Base-by-base conservation (phyloP, 768 basidiomycete species). In the Xerocomus spinulosus region DNA sequence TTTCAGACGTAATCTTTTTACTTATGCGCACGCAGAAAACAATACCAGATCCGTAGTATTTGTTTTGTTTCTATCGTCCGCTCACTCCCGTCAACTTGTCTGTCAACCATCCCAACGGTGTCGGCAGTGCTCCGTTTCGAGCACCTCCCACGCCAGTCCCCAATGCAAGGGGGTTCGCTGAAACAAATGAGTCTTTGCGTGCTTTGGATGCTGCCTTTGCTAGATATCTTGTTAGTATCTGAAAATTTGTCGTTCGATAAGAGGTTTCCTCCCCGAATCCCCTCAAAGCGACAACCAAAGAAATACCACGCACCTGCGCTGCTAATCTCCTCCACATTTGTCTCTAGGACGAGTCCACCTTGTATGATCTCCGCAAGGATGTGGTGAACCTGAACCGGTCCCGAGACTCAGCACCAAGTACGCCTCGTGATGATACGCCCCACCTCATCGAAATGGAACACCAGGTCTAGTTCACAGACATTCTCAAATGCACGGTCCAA, bases 401-500 rank as follows among this genome's bases (percentile, higher is more conserved):
- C 34, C n/a, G 37, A 47, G 33, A 59, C 23, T 38, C 42, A 49
- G 30, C 37, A 9, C 9, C 23, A 39, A 41, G 10, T 15, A 21
- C 17, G 35, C 25, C 39, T 26, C 15, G 20, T 14, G 34, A 24
- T 45, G 12, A 42, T 26, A 55, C 77, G n/a, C n/a, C n/a, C 26
- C 56, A 91, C 94, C 77, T 98, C 93, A 66, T 98, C 96, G 60
- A 97, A 99, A 66, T 97, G 94, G 67, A 98, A 99, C 42, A 99
- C 94, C 12, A 99, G 77, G 67, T 99, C 96, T 37, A 99, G 74
- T 67, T 99, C 96, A 69, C 96, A 98, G 0, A 99, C 96, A 60
- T 97, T 98, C 73, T 96, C 92, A 63, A 98, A 99, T 14, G 92
- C 84, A 30, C 92, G 77, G 68, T 99, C 96, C 29, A 99, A 76